phyloP scores from a whole-genome alignment of 768 basidiomycete genomes.

The Lepiota subincarnata region DNA sequence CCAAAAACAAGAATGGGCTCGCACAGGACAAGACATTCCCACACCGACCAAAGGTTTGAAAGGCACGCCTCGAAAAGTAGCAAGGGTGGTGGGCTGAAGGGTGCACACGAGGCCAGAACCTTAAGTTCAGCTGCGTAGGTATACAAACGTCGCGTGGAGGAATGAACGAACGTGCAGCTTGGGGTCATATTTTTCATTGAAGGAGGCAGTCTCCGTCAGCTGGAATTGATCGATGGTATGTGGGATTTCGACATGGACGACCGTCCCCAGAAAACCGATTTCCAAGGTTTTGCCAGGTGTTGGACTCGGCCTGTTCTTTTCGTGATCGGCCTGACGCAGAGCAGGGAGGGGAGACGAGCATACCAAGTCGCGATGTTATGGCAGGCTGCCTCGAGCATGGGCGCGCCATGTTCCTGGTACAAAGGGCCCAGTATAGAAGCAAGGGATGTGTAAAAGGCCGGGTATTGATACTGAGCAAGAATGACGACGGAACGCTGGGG shows the following conservation, averaged over 20 bases:
- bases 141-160: neutral
- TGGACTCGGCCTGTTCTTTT: constrained; percentile 76
- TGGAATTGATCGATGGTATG: constrained; percentile 69
- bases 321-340: constrained; percentile 15
- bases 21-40: constrained; percentile 91
- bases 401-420: constrained; percentile 65
- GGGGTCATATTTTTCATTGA: constrained; percentile 45
- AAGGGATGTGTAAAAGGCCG: constrained; percentile 75
- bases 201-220: constrained; percentile 48
- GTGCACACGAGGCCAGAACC: constrained; percentile 66
- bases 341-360: constrained; percentile 20
- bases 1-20: constrained; percentile 89
- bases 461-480: constrained; percentile 74
- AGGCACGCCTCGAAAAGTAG: constrained; percentile 61
- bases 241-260: constrained; percentile 72
- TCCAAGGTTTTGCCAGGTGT: constrained; percentile 62
- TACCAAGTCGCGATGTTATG: constrained; percentile 85
- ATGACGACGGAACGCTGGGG: constrained; percentile 75
- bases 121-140: constrained; percentile 22
- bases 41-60: constrained; percentile 74
- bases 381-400: constrained; percentile 84
- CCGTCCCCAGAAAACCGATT: constrained; percentile 79
- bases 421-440: constrained; percentile 67
- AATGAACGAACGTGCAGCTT: constrained; percentile 9
- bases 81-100: constrained; percentile 54